Evolutionary conservation across 2,329 filamentous ascomycete genomes (phyloP).

Genomic region (Colletotrichum gloeosporioides): DNA sequence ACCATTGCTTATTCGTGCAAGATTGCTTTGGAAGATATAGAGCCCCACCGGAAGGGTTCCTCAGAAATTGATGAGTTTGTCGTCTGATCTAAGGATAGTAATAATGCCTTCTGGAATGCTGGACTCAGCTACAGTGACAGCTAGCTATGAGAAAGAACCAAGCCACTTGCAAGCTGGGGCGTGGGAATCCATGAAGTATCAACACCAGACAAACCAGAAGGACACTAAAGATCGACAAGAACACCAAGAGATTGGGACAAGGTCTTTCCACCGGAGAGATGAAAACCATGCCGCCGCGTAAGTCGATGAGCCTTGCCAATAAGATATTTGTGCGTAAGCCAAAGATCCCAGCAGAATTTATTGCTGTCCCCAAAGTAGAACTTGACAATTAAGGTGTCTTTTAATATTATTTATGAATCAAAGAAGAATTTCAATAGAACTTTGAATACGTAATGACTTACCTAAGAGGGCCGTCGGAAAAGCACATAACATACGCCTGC

Average conservation of each 20-base stretch:
- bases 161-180: neutral
- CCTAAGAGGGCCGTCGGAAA: neutral
- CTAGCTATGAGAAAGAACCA: neutral
- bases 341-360: fast-evolving
- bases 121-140: neutral
- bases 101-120: neutral
- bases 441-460: neutral
- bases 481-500: neutral
- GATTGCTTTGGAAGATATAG: too few relatives aligned
- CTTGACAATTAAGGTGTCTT: neutral
- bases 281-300: neutral
- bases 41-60: neutral
- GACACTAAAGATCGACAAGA: neutral
- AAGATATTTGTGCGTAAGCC: neutral
- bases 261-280: neutral
- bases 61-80: neutral
- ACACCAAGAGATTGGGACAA: neutral
- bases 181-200: neutral
- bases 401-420: too few relatives aligned
- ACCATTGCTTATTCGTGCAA: neutral
- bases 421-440: too few relatives aligned
- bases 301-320: neutral
- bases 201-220: neutral
- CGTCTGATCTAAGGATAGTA: neutral
- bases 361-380: neutral